Evolutionary conservation across 257 asterid species (phyloP), one percentile per base, ranked within the genome.

Genomic region (Anisodus acutangulus): DNA sequence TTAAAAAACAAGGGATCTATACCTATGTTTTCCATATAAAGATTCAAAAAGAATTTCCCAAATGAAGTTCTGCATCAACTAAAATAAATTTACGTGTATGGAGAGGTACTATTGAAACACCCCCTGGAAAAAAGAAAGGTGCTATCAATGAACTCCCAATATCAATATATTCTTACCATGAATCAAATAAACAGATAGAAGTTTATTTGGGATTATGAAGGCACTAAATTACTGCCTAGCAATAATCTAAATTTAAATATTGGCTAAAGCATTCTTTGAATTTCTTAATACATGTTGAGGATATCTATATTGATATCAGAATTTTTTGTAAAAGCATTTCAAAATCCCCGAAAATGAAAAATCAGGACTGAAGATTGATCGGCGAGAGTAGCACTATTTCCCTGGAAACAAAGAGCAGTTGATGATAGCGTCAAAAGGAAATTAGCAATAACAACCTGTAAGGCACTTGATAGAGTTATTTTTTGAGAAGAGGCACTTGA

Each of bases 51-150:
- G n/a, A 43, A 9, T 19, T 43, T 35, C 39, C 8, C 6, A 57
- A 47, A 26, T 10, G 57, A 67, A 12, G 41, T n/a, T 6, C 8
- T 57, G 19, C 8, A 4, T 17, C 63, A 53, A 53, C 45, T 9
- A 12, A 78, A 15, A 13, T 2, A 53, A 78, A 11, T 26, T 9
- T 55, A 16, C 17, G 37, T 85, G 81, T 91, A 72, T 62, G 88
- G 87, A 54, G 76, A 92, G 89, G 86, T 78, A 85, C 89, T 86
- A 90, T 82, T 88, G 84, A 86, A 88, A 88, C 89, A 88, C 90
- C 91, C 84, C 60, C 70, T 67, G 49, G 83, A 60, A 74, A 82
- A 67, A 80, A n/a, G 49, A 43, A 84, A 90, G 89, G 90, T 78
- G 86, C 79, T 90, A 83, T 85, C 90, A 88, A 86, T 88, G 83